Percentiles rank a stretch among this genome's conserved stretches.
Conservation (phyloP, 2,329 filamentous ascomycete species). For the Tothia fuscella region DNA sequence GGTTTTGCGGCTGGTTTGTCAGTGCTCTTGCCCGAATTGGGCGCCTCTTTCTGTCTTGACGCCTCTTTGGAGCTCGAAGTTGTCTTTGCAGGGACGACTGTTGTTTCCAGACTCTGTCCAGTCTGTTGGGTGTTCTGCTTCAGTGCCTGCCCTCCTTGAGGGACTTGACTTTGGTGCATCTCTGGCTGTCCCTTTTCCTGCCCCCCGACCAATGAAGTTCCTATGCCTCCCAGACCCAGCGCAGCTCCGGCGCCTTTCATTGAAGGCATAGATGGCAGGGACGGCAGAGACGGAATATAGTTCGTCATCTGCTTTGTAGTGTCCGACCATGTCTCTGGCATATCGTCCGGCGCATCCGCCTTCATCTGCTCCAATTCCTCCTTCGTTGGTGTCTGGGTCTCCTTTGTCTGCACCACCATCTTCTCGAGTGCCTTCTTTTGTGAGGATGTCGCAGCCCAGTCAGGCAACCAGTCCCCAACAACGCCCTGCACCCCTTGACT, state of each 20-base stretch:
- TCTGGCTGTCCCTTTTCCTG: not conserved
- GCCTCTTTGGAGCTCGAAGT: not conserved
- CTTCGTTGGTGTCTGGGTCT: slow-evolving; percentile 2
- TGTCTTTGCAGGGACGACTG: not conserved
- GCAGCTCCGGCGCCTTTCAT: slow-evolving; percentile 8
- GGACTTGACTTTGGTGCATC: not conserved
- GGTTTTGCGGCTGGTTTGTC: not conserved
- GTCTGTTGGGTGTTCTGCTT: not conserved
- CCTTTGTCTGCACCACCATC: slow-evolving; percentile 8
- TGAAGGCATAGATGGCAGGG: slow-evolving; percentile 18
- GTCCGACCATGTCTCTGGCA: slow-evolving; percentile 23
- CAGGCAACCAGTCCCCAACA: slow-evolving; percentile 22
- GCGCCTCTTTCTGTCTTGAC: not conserved
- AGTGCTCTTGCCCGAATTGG: not conserved
- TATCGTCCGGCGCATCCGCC: slow-evolving; percentile 21
- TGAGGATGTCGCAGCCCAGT: slow-evolving; percentile 22
- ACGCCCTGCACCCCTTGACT: slow-evolving; percentile 23
- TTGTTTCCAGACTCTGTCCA: not conserved
- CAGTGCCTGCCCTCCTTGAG: not conserved
- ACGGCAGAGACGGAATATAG: slow-evolving; percentile 20
- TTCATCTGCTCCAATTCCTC: slow-evolving; percentile 21
- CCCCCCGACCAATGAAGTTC: slow-evolving; percentile 1
- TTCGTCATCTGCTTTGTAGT: slow-evolving; percentile 22
- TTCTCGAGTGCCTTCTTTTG: slow-evolving; percentile 22
- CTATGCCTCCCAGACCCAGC: not conserved